phyloP scores from a whole-genome alignment of 768 basidiomycete genomes.

The Suillus bovinus region DNA sequence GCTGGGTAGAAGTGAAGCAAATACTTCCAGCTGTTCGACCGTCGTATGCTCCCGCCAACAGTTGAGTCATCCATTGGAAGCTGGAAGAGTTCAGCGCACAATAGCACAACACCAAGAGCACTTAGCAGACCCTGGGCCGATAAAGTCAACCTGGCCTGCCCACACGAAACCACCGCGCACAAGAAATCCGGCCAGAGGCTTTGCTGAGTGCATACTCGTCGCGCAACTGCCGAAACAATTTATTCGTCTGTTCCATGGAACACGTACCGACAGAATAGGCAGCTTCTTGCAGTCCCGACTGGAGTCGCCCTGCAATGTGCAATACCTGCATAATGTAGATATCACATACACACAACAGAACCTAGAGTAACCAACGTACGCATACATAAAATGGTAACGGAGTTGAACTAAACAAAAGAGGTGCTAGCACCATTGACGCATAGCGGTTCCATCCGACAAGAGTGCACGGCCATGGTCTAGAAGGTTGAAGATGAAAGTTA shows the following conservation, averaged over 20 bases:
- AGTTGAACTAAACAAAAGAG: constrained; percentile 18
- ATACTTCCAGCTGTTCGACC: neutral
- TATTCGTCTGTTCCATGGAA: neutral
- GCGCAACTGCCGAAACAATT: neutral
- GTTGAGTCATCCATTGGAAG: neutral
- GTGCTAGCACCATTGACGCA: constrained; percentile 7
- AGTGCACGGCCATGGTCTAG: constrained; percentile 9
- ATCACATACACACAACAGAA: constrained; percentile 8
- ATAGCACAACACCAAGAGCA: neutral
- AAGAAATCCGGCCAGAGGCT: neutral
- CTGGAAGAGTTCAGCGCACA: neutral
- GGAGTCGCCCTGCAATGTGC: constrained; percentile 2
- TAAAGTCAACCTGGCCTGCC: neutral
- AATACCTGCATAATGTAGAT: constrained; percentile 12
- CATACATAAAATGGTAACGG: constrained; percentile 17
- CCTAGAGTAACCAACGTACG: constrained; percentile 24
- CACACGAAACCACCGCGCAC: neutral
- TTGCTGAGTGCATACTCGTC: neutral
- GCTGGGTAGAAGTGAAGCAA: neutral
- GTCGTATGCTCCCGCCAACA: neutral
- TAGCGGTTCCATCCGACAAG: constrained; percentile 10
- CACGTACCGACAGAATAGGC: neutral
- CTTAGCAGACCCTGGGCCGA: neutral
- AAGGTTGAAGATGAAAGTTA: constrained; percentile 13
- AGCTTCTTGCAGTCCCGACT: neutral